phyloP scores from a whole-genome alignment of 2,329 filamentous ascomycete genomes.

The Exophiala lecanii-corni region DNA sequence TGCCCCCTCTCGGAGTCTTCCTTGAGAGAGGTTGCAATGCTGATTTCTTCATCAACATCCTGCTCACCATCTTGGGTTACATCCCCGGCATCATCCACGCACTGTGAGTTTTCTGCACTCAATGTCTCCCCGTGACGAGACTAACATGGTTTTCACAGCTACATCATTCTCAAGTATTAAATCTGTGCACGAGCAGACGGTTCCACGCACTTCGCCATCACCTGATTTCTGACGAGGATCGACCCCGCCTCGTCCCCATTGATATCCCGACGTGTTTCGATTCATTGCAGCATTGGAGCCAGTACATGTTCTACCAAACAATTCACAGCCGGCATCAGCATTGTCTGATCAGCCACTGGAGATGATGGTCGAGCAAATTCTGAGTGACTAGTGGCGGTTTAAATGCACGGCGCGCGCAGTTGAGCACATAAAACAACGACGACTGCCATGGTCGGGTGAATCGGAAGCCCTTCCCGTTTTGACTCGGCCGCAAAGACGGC shows the following conservation, averaged over 20 bases:
- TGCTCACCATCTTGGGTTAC: conserved; percentile 72
- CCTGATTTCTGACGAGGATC: conserved; percentile 18
- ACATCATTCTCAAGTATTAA: conserved; percentile 90
- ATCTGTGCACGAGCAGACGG: conserved; percentile 7
- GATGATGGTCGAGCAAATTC: too few relatives aligned
- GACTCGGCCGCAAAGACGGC: conserved; percentile 4
- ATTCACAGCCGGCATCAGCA: too few relatives aligned
- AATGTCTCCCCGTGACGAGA: not conserved
- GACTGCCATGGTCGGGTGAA: not conserved
- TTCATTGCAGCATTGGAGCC: conserved; percentile 10
- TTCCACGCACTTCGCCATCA: conserved; percentile 27
- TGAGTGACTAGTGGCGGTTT: too few relatives aligned
- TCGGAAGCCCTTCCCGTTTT: not conserved
- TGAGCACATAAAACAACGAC: not conserved
- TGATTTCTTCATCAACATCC: conserved; percentile 88
- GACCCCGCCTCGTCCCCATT: conserved; percentile 21
- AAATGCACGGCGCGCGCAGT: not conserved
- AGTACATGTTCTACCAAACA: not conserved
- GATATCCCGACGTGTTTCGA: conserved; percentile 24
- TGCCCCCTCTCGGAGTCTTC: conserved; percentile 88
- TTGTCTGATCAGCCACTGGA: too few relatives aligned
- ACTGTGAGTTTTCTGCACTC: conserved; percentile 53
- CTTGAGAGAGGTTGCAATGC: conserved; percentile 85
- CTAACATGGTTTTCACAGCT: conserved; percentile 40
- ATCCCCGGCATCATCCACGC: conserved; percentile 88